A percentile compares a stretch with the other conserved stretches of the same genome.
phyloP scores from a whole-genome alignment of 2,329 filamentous ascomycete genomes.

The Colletotrichum euphorbiae region DNA sequence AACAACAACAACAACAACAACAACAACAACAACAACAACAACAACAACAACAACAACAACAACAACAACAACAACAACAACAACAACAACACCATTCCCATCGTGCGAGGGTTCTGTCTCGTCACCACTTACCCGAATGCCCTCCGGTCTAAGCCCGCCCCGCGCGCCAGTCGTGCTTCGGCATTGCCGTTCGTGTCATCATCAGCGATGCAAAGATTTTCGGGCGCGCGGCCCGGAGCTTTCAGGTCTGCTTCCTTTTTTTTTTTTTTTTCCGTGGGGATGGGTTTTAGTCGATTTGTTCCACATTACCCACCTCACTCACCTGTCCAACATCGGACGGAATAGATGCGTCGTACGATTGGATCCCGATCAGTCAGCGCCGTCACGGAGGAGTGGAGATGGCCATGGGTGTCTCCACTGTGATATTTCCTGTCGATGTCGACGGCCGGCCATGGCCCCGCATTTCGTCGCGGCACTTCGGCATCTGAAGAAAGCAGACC shows the following conservation, averaged over 20 bases:
- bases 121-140: conserved; percentile 22
- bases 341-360: conserved; percentile 26
- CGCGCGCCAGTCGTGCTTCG: conserved; percentile 14
- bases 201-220: conserved; percentile 18
- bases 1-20: too few relatives aligned
- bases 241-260: not conserved
- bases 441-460: conserved; percentile 23
- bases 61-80: too few relatives aligned
- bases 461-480: conserved; percentile 18
- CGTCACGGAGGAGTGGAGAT: conserved; percentile 32
- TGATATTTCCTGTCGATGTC: conserved; percentile 2
- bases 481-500: not conserved
- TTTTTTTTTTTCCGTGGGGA: conserved; percentile 16
- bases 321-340: not conserved
- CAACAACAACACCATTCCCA: too few relatives aligned
- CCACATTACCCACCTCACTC: not conserved
- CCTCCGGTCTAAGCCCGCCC: conserved; percentile 23
- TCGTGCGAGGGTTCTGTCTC: not conserved
- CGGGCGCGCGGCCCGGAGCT: not conserved
- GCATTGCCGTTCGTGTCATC: not conserved
- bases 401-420: not conserved
- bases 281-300: conserved; percentile 9
- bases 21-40: too few relatives aligned
- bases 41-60: too few relatives aligned
- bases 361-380: conserved; percentile 34